Evolutionary conservation across 2,329 filamentous ascomycete genomes (phyloP).

Genomic region (Colletotrichum godetiae): DNA sequence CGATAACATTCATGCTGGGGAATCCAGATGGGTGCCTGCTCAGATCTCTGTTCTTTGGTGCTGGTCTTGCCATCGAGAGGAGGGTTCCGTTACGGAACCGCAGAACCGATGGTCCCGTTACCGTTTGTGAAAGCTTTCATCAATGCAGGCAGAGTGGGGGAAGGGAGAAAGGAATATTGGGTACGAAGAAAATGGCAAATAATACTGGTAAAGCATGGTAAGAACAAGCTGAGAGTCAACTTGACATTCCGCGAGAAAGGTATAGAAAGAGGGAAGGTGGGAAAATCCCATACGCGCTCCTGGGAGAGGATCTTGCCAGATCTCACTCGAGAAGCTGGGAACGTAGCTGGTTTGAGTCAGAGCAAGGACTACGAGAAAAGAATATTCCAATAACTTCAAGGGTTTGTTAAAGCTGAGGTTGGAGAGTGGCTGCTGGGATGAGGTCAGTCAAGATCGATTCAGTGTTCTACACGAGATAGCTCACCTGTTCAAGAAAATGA

Average conservation of each 20-base stretch:
- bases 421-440: neutral
- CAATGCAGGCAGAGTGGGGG: constrained; percentile 36
- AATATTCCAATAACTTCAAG: neutral
- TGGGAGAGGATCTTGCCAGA: neutral
- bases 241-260: neutral
- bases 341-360: neutral
- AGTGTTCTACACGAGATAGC: neutral
- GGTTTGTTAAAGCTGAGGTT: neutral
- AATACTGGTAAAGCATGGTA: neutral
- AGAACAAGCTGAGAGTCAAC: neutral
- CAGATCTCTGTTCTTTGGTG: constrained; percentile 49
- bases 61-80: constrained; percentile 37
- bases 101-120: constrained; percentile 33
- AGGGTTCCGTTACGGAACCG: constrained; percentile 26
- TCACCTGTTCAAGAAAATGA: neutral
- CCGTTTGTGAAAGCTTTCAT: constrained; percentile 38
- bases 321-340: neutral
- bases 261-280: neutral
- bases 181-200: neutral
- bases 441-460: neutral
- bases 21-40: constrained; percentile 39
- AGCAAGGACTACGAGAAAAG: neutral
- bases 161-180: neutral
- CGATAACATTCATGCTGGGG: constrained; percentile 7
- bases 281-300: neutral